Percentiles rank a stretch among this genome's conserved stretches.
These are phyloP conservation scores for Lipomyces yamadae DNA, from an alignment of 805 yeast species.

Conservation along the genomic window DNA sequence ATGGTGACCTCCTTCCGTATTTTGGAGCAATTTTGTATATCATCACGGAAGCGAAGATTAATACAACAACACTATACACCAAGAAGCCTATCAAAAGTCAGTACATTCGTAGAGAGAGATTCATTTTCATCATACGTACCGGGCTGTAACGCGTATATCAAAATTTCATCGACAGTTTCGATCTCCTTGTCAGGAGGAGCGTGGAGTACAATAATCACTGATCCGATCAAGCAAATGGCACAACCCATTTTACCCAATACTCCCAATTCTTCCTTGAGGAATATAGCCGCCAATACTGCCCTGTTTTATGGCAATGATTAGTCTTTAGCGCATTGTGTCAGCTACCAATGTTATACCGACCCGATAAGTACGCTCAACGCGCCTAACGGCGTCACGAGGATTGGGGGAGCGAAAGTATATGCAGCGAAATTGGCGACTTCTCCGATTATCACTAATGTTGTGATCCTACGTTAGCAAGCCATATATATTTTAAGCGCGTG, in stretches of 20 bases:
- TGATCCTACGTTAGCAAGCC: background rate
- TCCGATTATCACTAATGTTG: slow-evolving; percentile 71
- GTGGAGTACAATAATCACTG: slow-evolving; percentile 84
- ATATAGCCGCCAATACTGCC: slow-evolving; percentile 84
- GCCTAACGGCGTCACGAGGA: slow-evolving; percentile 88
- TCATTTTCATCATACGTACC: slow-evolving; percentile 31
- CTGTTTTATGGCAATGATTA: slow-evolving; percentile 10
- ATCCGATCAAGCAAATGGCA: slow-evolving; percentile 85
- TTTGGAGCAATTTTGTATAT: slow-evolving; percentile 81
- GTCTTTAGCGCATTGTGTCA: background rate
- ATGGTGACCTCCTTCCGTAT: slow-evolving; percentile 79
- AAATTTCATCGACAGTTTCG: slow-evolving; percentile 83
- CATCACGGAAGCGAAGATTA: slow-evolving; percentile 72
- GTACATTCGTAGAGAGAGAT: background rate
- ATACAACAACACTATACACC: slow-evolving; percentile 65
- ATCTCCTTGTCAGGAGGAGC: slow-evolving; percentile 95
- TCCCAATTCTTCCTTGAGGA: slow-evolving; percentile 85
- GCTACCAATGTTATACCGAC: slow-evolving; percentile 13
- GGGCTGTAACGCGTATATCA: slow-evolving; percentile 78
- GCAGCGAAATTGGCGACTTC: slow-evolving; percentile 94
- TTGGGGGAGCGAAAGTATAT: slow-evolving; percentile 93
- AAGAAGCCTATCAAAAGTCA: slow-evolving; percentile 55
- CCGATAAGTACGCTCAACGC: slow-evolving; percentile 90
- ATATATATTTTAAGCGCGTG: background rate
- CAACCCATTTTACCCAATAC: slow-evolving; percentile 90